A percentile compares a stretch with the other conserved stretches of the same genome.
Evolutionary conservation across 495 filamentous ascomycete genomes (phyloP).

Genomic region (Penicillium arizonense): DNA sequence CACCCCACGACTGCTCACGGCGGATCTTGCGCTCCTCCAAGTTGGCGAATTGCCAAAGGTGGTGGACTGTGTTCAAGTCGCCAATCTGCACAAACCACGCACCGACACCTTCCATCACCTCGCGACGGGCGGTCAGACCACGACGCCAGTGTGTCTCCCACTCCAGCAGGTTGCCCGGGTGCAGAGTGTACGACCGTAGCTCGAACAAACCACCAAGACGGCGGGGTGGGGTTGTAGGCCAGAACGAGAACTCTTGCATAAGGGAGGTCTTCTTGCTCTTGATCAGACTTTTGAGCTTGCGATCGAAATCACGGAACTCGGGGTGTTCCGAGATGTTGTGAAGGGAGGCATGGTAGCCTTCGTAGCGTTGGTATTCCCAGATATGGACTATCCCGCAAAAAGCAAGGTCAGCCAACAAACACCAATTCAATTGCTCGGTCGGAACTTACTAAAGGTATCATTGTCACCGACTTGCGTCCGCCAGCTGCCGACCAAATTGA

Average conservation of each 20-base stretch:
- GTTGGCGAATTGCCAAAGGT: conserved; percentile 98
- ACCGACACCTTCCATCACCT: conserved; percentile 98
- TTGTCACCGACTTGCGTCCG: conserved; percentile 97
- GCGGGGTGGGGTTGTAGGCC: conserved; percentile 91
- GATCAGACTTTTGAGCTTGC: conserved; percentile 76
- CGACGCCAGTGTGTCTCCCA: conserved; percentile 99
- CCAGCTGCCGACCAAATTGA: conserved; percentile 97
- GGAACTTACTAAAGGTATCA: conserved; percentile 81
- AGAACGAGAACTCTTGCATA: conserved; percentile 99
- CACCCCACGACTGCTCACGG: conserved; percentile 91
- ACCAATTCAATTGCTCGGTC: neutral
- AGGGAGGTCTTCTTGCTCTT: conserved; percentile 80
- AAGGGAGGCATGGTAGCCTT: conserved; percentile 90
- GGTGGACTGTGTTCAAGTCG: conserved; percentile 95
- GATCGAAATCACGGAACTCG: conserved; percentile 78
- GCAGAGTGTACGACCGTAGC: conserved; percentile 93
- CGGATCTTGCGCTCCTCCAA: conserved; percentile 89
- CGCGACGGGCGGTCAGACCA: conserved; percentile 81
- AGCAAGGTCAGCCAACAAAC: neutral
- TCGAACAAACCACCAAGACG: conserved; percentile 91
- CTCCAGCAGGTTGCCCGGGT: conserved; percentile 92
- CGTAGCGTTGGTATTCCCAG: conserved; percentile 98
- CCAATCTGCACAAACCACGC: conserved; percentile 99
- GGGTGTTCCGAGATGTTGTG: conserved; percentile 77
- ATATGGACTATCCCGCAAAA: conserved; percentile 68